phyloP scores from a whole-genome alignment of 2,329 filamentous ascomycete species.

The Trichophyton benhamiae region DNA sequence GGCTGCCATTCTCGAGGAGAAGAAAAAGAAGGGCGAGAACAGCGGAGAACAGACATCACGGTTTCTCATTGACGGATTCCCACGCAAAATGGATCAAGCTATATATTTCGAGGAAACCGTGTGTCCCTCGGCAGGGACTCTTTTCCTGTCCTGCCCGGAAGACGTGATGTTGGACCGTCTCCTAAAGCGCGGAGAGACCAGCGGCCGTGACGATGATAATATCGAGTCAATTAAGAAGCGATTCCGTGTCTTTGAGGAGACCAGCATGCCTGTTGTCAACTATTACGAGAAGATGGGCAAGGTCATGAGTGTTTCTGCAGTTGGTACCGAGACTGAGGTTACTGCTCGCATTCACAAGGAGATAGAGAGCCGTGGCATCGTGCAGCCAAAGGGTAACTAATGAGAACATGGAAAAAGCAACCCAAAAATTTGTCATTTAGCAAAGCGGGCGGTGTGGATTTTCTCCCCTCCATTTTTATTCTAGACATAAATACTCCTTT shows the following conservation, averaged over 20 bases:
- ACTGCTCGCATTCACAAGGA: slow-evolving; percentile 43
- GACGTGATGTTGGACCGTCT: slow-evolving; percentile 72
- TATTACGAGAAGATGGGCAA: slow-evolving; percentile 64
- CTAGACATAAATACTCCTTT: not conserved
- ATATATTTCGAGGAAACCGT: slow-evolving; percentile 84
- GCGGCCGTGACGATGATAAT: slow-evolving; percentile 85
- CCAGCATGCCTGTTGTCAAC: slow-evolving; percentile 93
- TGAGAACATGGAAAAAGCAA: not conserved
- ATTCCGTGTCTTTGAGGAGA: slow-evolving; percentile 87
- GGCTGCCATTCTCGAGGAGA: slow-evolving; percentile 50
- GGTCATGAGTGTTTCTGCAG: slow-evolving; percentile 70
- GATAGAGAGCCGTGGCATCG: slow-evolving; percentile 34
- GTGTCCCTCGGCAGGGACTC: slow-evolving; percentile 67
- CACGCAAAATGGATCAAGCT: slow-evolving; percentile 94
- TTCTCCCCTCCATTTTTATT: slow-evolving; percentile 3
- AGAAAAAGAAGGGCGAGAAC: slow-evolving; percentile 27
- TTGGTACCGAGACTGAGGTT: slow-evolving; percentile 52
- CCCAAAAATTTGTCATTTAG: not conserved
- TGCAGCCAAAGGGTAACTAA: slow-evolving; percentile 15
- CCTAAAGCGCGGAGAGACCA: slow-evolving; percentile 83
- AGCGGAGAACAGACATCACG: slow-evolving; percentile 37
- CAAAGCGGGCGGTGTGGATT: not conserved
- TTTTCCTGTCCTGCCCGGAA: slow-evolving; percentile 93
- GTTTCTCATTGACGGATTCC: slow-evolving; percentile 76
- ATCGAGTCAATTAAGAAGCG: slow-evolving; percentile 91